Percentiles rank a stretch among this genome's conserved stretches.
These are phyloP conservation scores for Skeletonema tropicum DNA, from an alignment of 108 stramenopile genomes.

Conservation along the genomic window DNA sequence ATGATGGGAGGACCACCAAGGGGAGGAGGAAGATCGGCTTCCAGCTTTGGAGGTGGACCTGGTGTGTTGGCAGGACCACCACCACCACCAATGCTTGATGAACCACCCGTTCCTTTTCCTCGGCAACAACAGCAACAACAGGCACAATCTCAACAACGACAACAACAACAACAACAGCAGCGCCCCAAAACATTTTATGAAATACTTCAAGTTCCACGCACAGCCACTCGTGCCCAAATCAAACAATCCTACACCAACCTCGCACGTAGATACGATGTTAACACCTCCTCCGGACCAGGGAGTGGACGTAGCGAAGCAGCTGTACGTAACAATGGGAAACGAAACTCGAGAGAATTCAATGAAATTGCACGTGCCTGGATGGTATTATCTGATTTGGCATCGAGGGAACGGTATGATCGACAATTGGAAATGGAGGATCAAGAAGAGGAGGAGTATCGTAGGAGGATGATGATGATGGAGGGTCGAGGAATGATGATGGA, in stretches of 20 bases:
- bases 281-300: slow-evolving; percentile 21
- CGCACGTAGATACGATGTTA: slow-evolving; percentile 24
- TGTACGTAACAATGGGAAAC: slow-evolving; percentile 9
- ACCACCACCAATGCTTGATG: neutral
- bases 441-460: slow-evolving; percentile 8
- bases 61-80: neutral
- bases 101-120: neutral
- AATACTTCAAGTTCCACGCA: slow-evolving; percentile 31
- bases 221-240: slow-evolving; percentile 37
- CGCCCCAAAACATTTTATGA: slow-evolving; percentile 33
- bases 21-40: neutral
- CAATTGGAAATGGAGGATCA: slow-evolving; percentile 10
- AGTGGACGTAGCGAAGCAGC: slow-evolving; percentile 7
- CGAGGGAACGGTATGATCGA: slow-evolving; percentile 28
- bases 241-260: slow-evolving; percentile 23
- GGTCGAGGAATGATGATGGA: slow-evolving; percentile 6
- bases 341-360: slow-evolving; percentile 25
- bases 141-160: neutral
- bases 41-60: neutral
- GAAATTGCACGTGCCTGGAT: slow-evolving; percentile 48
- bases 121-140: neutral
- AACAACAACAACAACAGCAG: neutral
- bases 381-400: slow-evolving; percentile 36
- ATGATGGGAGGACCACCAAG: neutral
- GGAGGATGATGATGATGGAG: slow-evolving; percentile 21